A percentile compares a stretch with the other conserved stretches of the same genome.
Conservation (phyloP, 2,329 filamentous ascomycete species). For the Aspergillus glaucus region DNA sequence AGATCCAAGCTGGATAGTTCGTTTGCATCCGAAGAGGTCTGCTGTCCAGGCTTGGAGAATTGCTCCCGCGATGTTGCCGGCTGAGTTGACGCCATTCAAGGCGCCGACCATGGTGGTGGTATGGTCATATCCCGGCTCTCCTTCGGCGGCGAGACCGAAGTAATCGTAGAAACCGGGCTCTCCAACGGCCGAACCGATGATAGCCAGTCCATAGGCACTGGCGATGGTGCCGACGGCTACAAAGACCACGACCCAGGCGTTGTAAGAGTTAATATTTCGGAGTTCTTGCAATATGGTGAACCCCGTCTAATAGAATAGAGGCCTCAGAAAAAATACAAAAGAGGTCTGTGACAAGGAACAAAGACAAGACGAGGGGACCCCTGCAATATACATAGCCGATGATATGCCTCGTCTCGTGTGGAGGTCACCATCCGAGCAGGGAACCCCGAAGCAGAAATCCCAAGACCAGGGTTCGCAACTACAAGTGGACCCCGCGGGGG, state of each 20-base stretch:
- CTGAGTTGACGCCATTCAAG: slow-evolving; percentile 42
- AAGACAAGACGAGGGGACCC: not conserved
- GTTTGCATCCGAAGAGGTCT: slow-evolving; percentile 33
- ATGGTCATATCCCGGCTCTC: slow-evolving; percentile 35
- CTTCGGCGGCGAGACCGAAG: slow-evolving; percentile 34
- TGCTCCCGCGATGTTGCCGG: slow-evolving; percentile 36
- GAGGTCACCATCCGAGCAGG: not conserved
- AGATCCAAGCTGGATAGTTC: slow-evolving; percentile 15
- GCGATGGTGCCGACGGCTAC: slow-evolving; percentile 30
- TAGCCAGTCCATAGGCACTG: slow-evolving; percentile 27
- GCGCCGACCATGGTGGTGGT: slow-evolving; percentile 41
- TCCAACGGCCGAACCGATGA: slow-evolving; percentile 42
- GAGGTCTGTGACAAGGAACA: not conserved
- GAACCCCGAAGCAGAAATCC: not conserved
- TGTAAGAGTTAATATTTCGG: slow-evolving; percentile 20
- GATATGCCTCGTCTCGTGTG: not conserved
- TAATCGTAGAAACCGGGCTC: slow-evolving; percentile 42
- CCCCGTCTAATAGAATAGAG: not conserved
- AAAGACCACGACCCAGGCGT: slow-evolving; percentile 27
- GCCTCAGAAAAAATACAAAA: not conserved
- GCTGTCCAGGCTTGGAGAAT: slow-evolving; percentile 35
- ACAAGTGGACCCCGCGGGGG: not conserved
- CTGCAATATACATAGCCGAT: not conserved
- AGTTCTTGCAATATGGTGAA: not conserved
- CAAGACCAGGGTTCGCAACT: not conserved